phyloP scores from a whole-genome alignment of 192 early-diverging fungal genomes.

The Globomyces pollinis-pini region DNA sequence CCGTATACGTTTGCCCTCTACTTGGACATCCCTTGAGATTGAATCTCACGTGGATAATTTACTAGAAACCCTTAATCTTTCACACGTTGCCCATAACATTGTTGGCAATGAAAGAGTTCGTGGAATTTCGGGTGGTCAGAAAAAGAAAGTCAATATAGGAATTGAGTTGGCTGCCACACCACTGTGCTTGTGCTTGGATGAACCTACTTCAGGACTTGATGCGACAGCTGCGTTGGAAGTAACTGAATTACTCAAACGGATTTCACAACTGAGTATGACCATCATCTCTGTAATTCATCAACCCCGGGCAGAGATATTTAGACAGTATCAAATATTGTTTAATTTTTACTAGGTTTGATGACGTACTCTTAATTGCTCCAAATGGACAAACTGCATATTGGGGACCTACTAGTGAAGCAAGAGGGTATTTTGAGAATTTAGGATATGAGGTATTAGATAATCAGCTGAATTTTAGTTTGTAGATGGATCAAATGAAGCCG shows the following conservation, averaged over 20 bases:
- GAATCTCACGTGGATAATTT: conserved; percentile 67
- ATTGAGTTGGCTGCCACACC: conserved; percentile 79
- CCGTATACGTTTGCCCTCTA: conserved; percentile 60
- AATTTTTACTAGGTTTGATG: conserved; percentile 70
- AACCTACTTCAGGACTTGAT: conserved; percentile 72
- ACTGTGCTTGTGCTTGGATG: conserved; percentile 78
- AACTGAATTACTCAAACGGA: conserved; percentile 59
- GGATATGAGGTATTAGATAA: conserved; percentile 9
- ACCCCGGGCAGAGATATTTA: conserved; percentile 2
- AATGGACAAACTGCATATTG: conserved; percentile 78
- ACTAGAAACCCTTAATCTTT: conserved; percentile 52
- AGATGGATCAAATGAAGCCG: conserved; percentile 16
- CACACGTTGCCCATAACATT: conserved; percentile 18
- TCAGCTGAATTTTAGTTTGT: conserved; percentile 11
- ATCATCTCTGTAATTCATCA: conserved; percentile 55
- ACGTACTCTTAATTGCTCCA: conserved; percentile 69
- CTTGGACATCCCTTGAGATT: conserved; percentile 58
- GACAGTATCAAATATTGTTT: no score
- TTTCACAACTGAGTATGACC: conserved; percentile 60
- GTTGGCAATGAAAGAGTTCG: conserved; percentile 66
- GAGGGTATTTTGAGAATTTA: conserved; percentile 28
- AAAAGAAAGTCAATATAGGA: conserved; percentile 79
- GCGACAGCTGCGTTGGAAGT: conserved; percentile 63
- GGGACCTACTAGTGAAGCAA: conserved; percentile 36
- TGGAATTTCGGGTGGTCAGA: conserved; percentile 81